Evolutionary conservation across 495 filamentous ascomycete genomes (phyloP), one percentile per base, ranked within the genome.

Genomic region (Terfezia claveryi): DNA sequence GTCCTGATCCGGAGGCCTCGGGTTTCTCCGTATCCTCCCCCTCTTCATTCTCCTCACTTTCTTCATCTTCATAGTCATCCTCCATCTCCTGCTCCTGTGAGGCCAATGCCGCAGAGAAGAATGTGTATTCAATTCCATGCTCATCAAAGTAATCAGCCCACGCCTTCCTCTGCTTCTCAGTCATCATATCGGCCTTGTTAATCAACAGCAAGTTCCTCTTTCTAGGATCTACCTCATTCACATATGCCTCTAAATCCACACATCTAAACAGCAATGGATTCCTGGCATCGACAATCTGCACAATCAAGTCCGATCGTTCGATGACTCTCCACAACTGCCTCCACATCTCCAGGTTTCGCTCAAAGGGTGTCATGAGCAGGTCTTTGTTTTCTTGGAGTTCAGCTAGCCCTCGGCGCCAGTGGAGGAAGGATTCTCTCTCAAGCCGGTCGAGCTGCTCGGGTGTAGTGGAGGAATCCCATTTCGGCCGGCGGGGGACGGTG

Each of bases 101-200:
- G 20, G 91, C 91, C 57, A 98, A 68, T 51, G 81, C 78, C 6
- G 92, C 92, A 7, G 92, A 96, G 73, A 99, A 99, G 71, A 94
- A 99, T 55, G 78, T 82, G 70, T 87, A 99, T 55, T 80, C 78
- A 62, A 99, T 91, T 12, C 79, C 76, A 27, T 81, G 76, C 54
- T 76, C 72, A 62, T 84, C 80, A 58, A 99, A 93, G 63, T 93
- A 87, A 54, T 82, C 76, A 8, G 88, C 87, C 92, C 92, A 99
- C 1, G 72, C 72, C 61, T 78, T 78, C 61, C 92, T 72, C 68
- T 99, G 92, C 61, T 80, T 77, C 54, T 79, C 67, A 14, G 87
- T 91, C 85, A 99, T 86, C 92, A 99, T 93, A 72, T 99, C 92
- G 44, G 92, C 89, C 76, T 99, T 99, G 72, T 99, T 99, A 54